Base-by-base conservation (phyloP, 495 filamentous ascomycete species). In the Oidiodendron maius region DNA sequence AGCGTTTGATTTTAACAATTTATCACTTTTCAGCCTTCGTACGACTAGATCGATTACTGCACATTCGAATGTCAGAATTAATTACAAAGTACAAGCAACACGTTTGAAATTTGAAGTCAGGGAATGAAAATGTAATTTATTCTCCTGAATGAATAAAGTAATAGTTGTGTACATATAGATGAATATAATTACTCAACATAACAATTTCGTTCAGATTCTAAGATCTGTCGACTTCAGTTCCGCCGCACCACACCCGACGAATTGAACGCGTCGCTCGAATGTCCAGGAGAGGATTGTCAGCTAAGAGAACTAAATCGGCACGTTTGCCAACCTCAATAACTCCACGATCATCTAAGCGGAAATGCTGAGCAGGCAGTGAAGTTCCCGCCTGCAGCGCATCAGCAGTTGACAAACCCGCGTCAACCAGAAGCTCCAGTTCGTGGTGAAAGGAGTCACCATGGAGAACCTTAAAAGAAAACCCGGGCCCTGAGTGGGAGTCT, bases 251-350 rank as follows among this genome's bases (percentile, higher is more conserved):
- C 3, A 71, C 58, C 18, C 50, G 51, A 1, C 52, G 41, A 28
- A 71, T 59, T 5, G 58, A 52, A 20, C 49, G 22, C 5, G 66
- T 65, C 13, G 63, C 64, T 2, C 50, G 52, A 26, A 74, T 67
- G 52, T 72, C 61, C 37, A 52, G 40, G 20, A 65, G 35, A 3
- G 69, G 68, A 47, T 74, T 56, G n/a, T 56, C 65, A 34, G 60
- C 52, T 22, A 74, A 37, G 18, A 72, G 56, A 5, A 74, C 30
- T 13, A 72, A 37, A 46, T 74, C 71, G 0, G 71, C 68, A 16
- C 62, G 57, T 48, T 55, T 60, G 16, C 69, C 66, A 1, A 57
- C 48, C 11, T 26, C 47, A 51, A 74, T 67, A 11, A 53, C 48
- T 17, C 69, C 69, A 4, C 69, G 63, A 39, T 71, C 62, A 0